Conservation (phyloP, 306 rosid genomes). For the Benincasa hispida region DNA sequence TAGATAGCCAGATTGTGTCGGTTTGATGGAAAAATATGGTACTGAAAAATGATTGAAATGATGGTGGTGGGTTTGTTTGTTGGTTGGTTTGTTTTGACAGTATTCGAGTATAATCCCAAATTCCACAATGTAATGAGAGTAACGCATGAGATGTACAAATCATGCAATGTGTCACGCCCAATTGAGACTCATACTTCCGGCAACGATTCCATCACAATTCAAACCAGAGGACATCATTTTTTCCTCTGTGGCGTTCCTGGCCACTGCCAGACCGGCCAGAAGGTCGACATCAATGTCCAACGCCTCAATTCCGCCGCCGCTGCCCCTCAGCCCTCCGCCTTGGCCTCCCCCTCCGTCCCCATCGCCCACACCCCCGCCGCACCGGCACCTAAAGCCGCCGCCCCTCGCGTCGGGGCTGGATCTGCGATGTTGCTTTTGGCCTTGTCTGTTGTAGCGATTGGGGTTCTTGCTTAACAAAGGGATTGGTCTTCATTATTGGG, state of each 20-base stretch:
- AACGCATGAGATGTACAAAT: slow-evolving; percentile 59
- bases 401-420: background rate
- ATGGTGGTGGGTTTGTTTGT: background rate
- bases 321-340: slow-evolving; percentile 15
- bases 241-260: slow-evolving; percentile 85
- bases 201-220: slow-evolving; percentile 53
- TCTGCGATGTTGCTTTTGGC: background rate
- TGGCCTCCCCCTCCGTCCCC: slow-evolving; percentile 22
- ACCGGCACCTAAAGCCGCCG: background rate
- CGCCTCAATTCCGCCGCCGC: slow-evolving; percentile 15
- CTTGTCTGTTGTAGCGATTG: background rate
- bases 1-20: no score
- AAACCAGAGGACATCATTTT: slow-evolving; percentile 58
- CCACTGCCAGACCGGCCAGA: slow-evolving; percentile 42
- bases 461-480: background rate
- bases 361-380: background rate
- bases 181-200: slow-evolving; percentile 56
- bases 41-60: no score
- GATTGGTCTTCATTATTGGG: background rate
- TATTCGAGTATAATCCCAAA: slow-evolving; percentile 45
- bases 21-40: no score
- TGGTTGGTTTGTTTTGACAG: slow-evolving; percentile 20
- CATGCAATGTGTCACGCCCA: slow-evolving; percentile 60
- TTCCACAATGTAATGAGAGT: slow-evolving; percentile 82
- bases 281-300: slow-evolving; percentile 17